Conservation (phyloP, 257 asterid species). For the Jacaranda mimosifolia region DNA sequence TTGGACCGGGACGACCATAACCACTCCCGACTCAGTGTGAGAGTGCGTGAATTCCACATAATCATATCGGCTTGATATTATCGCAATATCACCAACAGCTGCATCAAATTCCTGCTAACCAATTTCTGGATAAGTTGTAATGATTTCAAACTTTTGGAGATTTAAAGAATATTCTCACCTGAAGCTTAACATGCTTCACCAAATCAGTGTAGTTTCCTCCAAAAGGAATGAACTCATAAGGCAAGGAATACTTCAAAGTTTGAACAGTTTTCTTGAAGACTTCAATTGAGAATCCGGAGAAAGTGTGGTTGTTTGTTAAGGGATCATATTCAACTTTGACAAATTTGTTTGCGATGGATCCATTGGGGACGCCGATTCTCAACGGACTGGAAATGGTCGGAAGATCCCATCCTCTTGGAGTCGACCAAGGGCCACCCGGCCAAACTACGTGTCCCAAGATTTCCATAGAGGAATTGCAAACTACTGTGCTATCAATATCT, state of each 20-base stretch:
- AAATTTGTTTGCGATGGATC: constrained; percentile 32
- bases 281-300: constrained; percentile 47
- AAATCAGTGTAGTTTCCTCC: constrained; percentile 35
- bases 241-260: constrained; percentile 28
- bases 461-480: constrained; percentile 36
- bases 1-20: constrained; percentile 51
- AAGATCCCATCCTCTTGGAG: constrained; percentile 53
- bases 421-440: constrained; percentile 41
- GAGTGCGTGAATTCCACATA: constrained; percentile 57
- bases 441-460: constrained; percentile 41
- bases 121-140: neutral
- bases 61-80: constrained; percentile 38
- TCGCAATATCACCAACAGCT: constrained; percentile 52
- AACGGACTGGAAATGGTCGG: constrained; percentile 36
- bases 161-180: constrained; percentile 35
- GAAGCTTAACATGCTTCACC: constrained; percentile 39
- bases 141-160: neutral
- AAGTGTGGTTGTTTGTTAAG: neutral
- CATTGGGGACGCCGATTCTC: constrained; percentile 49
- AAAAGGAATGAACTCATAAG: constrained; percentile 34
- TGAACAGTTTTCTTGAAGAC: constrained; percentile 37
- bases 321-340: constrained; percentile 42
- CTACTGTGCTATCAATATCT: neutral
- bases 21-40: constrained; percentile 49
- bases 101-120: constrained; percentile 50